phyloP scores from a whole-genome alignment of 2,329 filamentous ascomycete genomes.

The Pyrenophora teres region DNA sequence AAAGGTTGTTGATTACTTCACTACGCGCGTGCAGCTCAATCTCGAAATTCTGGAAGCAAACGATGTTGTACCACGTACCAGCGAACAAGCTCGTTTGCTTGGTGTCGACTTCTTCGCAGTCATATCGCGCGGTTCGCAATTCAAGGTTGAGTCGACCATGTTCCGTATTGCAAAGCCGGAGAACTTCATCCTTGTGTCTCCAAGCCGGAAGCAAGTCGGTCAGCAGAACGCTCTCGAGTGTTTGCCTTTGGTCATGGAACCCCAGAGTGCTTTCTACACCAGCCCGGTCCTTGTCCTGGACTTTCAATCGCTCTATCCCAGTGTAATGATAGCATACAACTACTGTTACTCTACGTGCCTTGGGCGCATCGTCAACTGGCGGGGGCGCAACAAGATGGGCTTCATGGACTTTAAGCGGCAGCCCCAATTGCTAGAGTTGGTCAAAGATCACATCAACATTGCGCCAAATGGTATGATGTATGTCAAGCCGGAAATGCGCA shows the following conservation, averaged over 20 bases:
- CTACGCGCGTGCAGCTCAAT: slow-evolving; percentile 75
- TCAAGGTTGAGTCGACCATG: slow-evolving; percentile 99
- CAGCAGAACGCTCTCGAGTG: slow-evolving; percentile 94
- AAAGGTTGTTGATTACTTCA: slow-evolving; percentile 79
- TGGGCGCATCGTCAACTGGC: slow-evolving; percentile 82
- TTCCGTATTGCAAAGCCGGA: slow-evolving; percentile 97
- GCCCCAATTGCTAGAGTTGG: slow-evolving; percentile 72
- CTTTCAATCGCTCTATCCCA: slow-evolving; percentile 95
- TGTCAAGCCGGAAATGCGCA: slow-evolving; percentile 79
- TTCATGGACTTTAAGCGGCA: slow-evolving; percentile 85
- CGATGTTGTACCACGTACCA: slow-evolving; percentile 84
- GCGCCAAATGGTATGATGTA: slow-evolving; percentile 98
- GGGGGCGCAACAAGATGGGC: slow-evolving; percentile 92
- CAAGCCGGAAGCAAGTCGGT: slow-evolving; percentile 88
- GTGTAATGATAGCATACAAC: slow-evolving; percentile 99
- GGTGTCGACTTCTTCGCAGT: slow-evolving; percentile 98
- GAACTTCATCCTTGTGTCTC: slow-evolving; percentile 87
- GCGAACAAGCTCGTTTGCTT: slow-evolving; percentile 89
- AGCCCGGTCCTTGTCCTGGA: slow-evolving; percentile 89
- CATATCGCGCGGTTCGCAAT: slow-evolving; percentile 91
- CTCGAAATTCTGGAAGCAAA: slow-evolving; percentile 91
- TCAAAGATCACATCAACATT: slow-evolving; percentile 87
- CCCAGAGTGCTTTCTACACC: slow-evolving; percentile 90
- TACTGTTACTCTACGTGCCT: slow-evolving; percentile 98
- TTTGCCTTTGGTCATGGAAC: slow-evolving; percentile 94